Conservation (phyloP, 495 filamentous ascomycete genomes). For the Podospora conica region DNA sequence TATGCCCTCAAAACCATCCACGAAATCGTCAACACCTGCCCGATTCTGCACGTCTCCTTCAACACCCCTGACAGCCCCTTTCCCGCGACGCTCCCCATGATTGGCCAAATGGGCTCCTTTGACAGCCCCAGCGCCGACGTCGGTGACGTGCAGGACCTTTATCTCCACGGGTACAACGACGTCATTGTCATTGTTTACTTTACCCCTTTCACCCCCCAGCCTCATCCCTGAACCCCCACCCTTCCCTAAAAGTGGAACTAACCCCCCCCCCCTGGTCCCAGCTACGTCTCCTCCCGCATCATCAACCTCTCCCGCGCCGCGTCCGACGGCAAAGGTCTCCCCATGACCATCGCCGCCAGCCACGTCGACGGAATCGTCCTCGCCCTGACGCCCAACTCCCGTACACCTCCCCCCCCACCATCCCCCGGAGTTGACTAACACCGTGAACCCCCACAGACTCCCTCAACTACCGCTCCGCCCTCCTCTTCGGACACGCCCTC, state of each 20-base stretch:
- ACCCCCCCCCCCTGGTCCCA: background rate
- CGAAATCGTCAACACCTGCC: conserved; percentile 66
- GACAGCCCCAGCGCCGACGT: conserved; percentile 54
- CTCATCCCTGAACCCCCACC: background rate
- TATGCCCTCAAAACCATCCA: conserved; percentile 78
- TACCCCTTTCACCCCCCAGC: background rate
- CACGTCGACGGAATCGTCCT: conserved; percentile 69
- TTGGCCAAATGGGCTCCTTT: conserved; percentile 75
- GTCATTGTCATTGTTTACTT: background rate
- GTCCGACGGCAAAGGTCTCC: conserved; percentile 39
- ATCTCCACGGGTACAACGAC: conserved; percentile 61
- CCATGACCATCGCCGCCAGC: conserved; percentile 60
- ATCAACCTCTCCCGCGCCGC: conserved; percentile 55
- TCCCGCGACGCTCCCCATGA: conserved; percentile 79
- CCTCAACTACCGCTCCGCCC: conserved; percentile 84
- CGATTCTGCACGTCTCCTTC: conserved; percentile 83
- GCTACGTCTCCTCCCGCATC: conserved; percentile 71
- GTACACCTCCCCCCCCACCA: background rate
- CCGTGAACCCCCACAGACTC: conserved; percentile 49
- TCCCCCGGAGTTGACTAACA: background rate
- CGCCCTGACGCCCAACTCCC: conserved; percentile 67
- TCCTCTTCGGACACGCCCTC: conserved; percentile 68
- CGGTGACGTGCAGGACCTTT: conserved; percentile 66
- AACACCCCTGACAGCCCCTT: conserved; percentile 57
- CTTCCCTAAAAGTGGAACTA: background rate